Conservation (phyloP, 306 rosid species). For the Pachyrhizus erosus region DNA sequence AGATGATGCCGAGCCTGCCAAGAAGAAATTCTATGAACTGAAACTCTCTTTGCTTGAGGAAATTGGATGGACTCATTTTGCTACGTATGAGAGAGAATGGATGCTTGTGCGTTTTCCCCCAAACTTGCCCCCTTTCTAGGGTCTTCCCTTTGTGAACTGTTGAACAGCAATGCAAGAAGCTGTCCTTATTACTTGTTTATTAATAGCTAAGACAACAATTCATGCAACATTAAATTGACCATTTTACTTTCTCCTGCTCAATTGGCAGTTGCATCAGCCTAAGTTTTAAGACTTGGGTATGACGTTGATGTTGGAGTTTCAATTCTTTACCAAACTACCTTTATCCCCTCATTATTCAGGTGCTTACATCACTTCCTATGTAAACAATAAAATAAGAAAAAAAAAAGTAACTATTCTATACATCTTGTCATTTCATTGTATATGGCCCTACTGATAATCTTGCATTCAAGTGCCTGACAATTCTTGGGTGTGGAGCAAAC, state of each 20-base stretch:
- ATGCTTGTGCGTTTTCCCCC: constrained; percentile 88
- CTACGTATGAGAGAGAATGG: constrained; percentile 75
- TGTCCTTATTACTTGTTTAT: not conserved
- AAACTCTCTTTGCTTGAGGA: constrained; percentile 82
- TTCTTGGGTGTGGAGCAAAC: constrained; percentile 2
- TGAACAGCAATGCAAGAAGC: constrained; percentile 1
- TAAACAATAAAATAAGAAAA: not conserved
- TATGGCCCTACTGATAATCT: not conserved
- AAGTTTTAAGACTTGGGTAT: not conserved
- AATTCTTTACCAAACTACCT: not conserved
- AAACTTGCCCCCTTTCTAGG: constrained; percentile 74
- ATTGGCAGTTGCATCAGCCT: constrained; percentile 21
- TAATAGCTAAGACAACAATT: not conserved
- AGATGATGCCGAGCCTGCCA: constrained; percentile 65
- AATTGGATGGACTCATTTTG: constrained; percentile 85
- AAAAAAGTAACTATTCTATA: not conserved
- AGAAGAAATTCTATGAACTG: constrained; percentile 80
- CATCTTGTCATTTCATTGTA: not conserved
- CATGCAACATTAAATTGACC: constrained; percentile 7
- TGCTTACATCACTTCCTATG: not conserved
- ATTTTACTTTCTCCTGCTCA: not conserved
- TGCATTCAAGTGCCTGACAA: not conserved
- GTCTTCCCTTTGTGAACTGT: not conserved
- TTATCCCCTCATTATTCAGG: not conserved
- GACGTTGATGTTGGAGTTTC: not conserved